phyloP scores from a whole-genome alignment of 108 stramenopile genomes.

The Licmophora abbreviata region DNA sequence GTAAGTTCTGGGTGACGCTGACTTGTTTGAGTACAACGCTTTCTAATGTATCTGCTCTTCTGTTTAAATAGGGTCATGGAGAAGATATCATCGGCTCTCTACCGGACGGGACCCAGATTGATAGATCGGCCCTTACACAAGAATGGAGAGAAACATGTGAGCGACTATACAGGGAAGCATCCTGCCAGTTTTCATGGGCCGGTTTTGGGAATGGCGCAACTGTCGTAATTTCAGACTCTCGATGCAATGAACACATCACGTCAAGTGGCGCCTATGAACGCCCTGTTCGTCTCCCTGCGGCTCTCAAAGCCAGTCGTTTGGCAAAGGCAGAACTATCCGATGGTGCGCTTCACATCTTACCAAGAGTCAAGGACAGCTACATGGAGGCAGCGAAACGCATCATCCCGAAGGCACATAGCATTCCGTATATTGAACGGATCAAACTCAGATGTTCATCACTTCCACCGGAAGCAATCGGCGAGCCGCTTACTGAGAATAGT shows the following conservation, averaged over 20 bases:
- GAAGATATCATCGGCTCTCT: too few species aligned
- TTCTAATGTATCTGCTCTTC: too few species aligned
- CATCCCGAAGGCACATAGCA: constrained; percentile 61
- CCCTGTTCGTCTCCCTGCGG: constrained; percentile 77
- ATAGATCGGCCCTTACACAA: too few species aligned
- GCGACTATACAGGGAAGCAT: constrained; percentile 61
- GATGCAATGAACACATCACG: constrained; percentile 78
- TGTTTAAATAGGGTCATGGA: too few species aligned
- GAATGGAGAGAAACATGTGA: constrained; percentile 79
- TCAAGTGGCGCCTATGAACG: constrained; percentile 68
- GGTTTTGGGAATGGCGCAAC: constrained; percentile 55
- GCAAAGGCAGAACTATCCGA: constrained; percentile 50
- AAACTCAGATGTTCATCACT: constrained; percentile 48
- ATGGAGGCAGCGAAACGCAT: constrained; percentile 59
- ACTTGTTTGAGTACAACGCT: too few species aligned
- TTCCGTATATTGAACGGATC: constrained; percentile 60
- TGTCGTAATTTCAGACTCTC: constrained; percentile 53
- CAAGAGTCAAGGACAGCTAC: constrained; percentile 55
- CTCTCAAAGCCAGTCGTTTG: constrained; percentile 64
- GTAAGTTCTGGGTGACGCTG: too few species aligned
- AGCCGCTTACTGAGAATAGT: constrained; percentile 74
- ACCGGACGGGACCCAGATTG: too few species aligned
- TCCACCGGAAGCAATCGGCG: constrained; percentile 35
- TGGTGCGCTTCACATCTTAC: constrained; percentile 25
- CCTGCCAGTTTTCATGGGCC: constrained; percentile 18